Conservation (phyloP, 192 early-diverging fungal genomes). For the Mortierella claussenii region DNA sequence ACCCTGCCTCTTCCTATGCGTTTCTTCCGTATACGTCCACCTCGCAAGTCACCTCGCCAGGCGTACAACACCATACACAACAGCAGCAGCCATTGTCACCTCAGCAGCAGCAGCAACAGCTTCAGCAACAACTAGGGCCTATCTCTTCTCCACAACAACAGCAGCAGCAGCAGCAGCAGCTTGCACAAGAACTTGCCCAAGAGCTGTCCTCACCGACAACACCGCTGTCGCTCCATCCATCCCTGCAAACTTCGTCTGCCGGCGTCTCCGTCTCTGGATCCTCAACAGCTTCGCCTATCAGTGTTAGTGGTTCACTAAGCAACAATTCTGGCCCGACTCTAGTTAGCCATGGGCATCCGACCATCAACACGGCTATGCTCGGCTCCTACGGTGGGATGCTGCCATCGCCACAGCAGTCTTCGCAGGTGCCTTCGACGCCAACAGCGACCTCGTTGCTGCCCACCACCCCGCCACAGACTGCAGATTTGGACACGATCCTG, state of each 20-base stretch:
- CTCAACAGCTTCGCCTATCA: slow-evolving; percentile 20
- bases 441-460: neutral
- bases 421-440: slow-evolving; percentile 15
- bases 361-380: slow-evolving; percentile 41
- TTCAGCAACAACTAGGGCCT: neutral
- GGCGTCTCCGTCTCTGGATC: slow-evolving; percentile 19
- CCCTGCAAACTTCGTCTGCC: slow-evolving; percentile 16
- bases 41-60: slow-evolving; percentile 29
- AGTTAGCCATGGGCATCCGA: slow-evolving; percentile 21
- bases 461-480: slow-evolving; percentile 37
- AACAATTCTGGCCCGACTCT: slow-evolving; percentile 2
- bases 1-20: slow-evolving; percentile 23
- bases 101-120: slow-evolving; percentile 20
- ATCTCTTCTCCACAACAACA: slow-evolving; percentile 7
- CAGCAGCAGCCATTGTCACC: slow-evolving; percentile 6
- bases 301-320: slow-evolving; percentile 9
- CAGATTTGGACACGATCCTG: slow-evolving; percentile 62
- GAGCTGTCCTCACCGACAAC: slow-evolving; percentile 24
- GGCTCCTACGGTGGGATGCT: slow-evolving; percentile 21
- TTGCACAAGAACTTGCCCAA: slow-evolving; percentile 18
- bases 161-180: slow-evolving; percentile 17
- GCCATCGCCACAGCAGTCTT: slow-evolving; percentile 28
- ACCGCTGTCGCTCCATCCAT: slow-evolving; percentile 13
- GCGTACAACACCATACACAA: slow-evolving; percentile 12
- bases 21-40: slow-evolving; percentile 26